phyloP scores from a whole-genome alignment of 2,329 filamentous ascomycete species.

The Ceratocystis albifundus region DNA sequence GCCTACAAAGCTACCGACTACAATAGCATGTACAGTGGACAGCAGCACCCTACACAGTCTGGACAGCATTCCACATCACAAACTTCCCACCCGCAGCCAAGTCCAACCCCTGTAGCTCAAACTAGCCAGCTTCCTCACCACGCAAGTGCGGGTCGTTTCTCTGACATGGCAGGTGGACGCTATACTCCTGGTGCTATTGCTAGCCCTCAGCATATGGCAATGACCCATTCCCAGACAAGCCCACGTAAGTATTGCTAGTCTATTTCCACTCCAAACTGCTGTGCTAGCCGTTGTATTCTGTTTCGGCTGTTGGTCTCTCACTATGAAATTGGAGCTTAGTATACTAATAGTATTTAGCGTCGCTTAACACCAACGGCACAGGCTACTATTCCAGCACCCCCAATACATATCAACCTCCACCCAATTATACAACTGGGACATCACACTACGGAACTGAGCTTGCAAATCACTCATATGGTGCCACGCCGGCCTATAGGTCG shows the following conservation, averaged over 20 bases:
- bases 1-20: slow-evolving; percentile 1
- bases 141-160: not conserved
- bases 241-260: not conserved
- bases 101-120: not conserved
- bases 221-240: not conserved
- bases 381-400: not conserved
- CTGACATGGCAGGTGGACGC: not conserved
- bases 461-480: slow-evolving; percentile 2
- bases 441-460: not conserved
- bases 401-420: not conserved
- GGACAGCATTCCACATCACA: slow-evolving; percentile 2
- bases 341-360: not conserved
- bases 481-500: not conserved
- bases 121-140: slow-evolving; percentile 1
- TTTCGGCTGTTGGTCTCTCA: not conserved
- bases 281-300: accelerated
- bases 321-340: not conserved
- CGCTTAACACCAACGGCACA: not conserved
- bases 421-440: slow-evolving; percentile 7
- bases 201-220: not conserved
- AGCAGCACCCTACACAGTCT: not conserved
- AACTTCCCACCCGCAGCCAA: not conserved
- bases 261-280: not conserved
- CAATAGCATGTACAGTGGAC: slow-evolving; percentile 2
- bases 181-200: not conserved